Evolutionary conservation across 1,284 basidiomycete genomes (phyloP).

Genomic region (Boletus hoseneyae): DNA sequence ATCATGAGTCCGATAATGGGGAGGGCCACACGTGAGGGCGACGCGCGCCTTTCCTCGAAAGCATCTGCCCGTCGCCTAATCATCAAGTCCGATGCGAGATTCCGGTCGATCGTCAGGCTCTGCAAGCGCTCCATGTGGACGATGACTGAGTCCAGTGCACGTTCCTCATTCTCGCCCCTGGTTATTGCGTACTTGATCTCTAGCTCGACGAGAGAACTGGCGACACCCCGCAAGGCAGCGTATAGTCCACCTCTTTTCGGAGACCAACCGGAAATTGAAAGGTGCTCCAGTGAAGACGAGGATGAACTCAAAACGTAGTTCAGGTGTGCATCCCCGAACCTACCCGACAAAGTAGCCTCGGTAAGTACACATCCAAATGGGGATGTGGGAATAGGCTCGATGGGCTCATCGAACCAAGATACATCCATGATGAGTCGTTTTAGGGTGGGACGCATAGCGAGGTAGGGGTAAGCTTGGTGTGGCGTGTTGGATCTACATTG

Average conservation of each 20-base stretch:
- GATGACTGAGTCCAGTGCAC: not conserved
- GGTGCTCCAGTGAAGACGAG: not conserved
- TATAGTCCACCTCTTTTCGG: not conserved
- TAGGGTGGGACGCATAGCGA: not conserved
- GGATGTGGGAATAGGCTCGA: not conserved
- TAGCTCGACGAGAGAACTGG: conserved; percentile 5
- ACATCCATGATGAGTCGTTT: not conserved
- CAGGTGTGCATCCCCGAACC: not conserved
- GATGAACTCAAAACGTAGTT: not conserved
- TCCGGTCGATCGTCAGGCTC: not conserved
- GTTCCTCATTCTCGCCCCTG: no score
- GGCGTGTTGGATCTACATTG: not conserved
- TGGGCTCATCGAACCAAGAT: not conserved
- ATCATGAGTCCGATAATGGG: not conserved
- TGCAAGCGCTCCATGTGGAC: not conserved
- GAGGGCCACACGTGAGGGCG: not conserved
- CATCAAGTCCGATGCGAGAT: not conserved
- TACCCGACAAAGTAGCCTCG: not conserved
- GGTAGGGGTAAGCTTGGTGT: not conserved
- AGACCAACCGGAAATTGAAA: not conserved
- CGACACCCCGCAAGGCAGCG: not conserved
- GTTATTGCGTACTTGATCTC: no score
- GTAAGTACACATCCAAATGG: not conserved
- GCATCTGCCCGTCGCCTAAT: not conserved
- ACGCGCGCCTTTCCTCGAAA: not conserved